phyloP scores from a whole-genome alignment of 495 filamentous ascomycete species.

The Penicillium pancosmium region DNA sequence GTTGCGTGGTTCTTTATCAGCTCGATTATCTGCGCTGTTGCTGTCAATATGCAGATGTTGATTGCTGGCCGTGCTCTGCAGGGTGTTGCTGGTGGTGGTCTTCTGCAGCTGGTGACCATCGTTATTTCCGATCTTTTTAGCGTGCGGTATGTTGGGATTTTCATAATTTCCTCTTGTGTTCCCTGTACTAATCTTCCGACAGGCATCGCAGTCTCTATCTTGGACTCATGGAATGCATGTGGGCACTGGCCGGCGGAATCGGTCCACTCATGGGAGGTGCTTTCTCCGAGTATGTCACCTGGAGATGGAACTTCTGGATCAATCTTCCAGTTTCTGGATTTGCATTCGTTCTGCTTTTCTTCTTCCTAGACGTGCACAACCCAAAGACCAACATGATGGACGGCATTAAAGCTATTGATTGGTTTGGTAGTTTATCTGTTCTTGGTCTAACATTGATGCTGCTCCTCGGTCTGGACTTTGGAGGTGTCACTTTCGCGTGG shows the following conservation, averaged over 20 bases:
- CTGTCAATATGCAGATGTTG: constrained; percentile 54
- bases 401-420: constrained; percentile 78
- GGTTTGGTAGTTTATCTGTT: constrained; percentile 69
- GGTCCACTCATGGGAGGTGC: constrained; percentile 72
- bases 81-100: constrained; percentile 56
- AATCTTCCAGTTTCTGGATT: constrained; percentile 65
- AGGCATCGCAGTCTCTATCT: constrained; percentile 56
- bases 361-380: constrained; percentile 63
- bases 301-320: constrained; percentile 76
- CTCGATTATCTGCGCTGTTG: constrained; percentile 51
- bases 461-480: constrained; percentile 75
- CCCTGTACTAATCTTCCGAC: constrained; percentile 1
- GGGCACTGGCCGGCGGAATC: constrained; percentile 58
- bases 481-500: constrained; percentile 75
- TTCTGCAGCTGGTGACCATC: constrained; percentile 56
- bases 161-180: not conserved
- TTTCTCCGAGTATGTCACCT: constrained; percentile 62
- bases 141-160: constrained; percentile 44
- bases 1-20: constrained; percentile 47
- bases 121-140: constrained; percentile 62
- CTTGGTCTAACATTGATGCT: constrained; percentile 76
- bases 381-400: constrained; percentile 56
- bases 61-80: constrained; percentile 59
- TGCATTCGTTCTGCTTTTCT: constrained; percentile 58
- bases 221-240: constrained; percentile 57